These are phyloP conservation scores for Hygrocybe punicea DNA, from an alignment of 768 basidiomycete genomes.

Conservation along the genomic window DNA sequence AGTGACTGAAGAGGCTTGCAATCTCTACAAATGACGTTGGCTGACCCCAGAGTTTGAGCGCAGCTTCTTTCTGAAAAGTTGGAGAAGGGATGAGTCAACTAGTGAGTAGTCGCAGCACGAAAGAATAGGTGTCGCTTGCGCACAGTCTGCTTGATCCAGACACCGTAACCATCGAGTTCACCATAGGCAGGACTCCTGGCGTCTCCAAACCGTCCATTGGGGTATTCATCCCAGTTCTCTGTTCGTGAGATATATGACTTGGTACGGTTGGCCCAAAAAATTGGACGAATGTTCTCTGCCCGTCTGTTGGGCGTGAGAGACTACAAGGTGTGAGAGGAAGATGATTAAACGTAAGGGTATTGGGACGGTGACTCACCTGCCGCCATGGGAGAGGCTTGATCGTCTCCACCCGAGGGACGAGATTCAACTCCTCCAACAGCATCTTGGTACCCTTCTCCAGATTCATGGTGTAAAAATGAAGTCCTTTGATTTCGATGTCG, in stretches of 20 bases:
- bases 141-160: conserved; percentile 87
- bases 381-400: conserved; percentile 97
- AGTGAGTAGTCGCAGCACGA: neutral
- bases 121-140: conserved; percentile 16
- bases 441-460: conserved; percentile 93
- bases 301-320: conserved; percentile 91
- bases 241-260: conserved; percentile 95
- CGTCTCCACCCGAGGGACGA: conserved; percentile 84
- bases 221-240: conserved; percentile 99
- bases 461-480: conserved; percentile 98
- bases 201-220: conserved; percentile 98
- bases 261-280: conserved; percentile 98
- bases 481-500: conserved; percentile 77
- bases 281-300: conserved; percentile 89
- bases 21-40: conserved; percentile 68
- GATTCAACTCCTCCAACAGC: conserved; percentile 86
- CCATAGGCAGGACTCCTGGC: conserved; percentile 97
- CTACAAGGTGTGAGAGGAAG: conserved; percentile 38
- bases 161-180: conserved; percentile 94
- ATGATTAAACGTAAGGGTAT: neutral
- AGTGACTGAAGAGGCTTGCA: conserved; percentile 70
- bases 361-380: conserved; percentile 52
- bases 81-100: conserved; percentile 7
- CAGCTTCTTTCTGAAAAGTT: conserved; percentile 71
- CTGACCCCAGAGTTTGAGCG: conserved; percentile 81